Evolutionary conservation across 352 stramenopile species (phyloP), one percentile per base, ranked within the genome.

Genomic region (Thalassiosira mediterranea): DNA sequence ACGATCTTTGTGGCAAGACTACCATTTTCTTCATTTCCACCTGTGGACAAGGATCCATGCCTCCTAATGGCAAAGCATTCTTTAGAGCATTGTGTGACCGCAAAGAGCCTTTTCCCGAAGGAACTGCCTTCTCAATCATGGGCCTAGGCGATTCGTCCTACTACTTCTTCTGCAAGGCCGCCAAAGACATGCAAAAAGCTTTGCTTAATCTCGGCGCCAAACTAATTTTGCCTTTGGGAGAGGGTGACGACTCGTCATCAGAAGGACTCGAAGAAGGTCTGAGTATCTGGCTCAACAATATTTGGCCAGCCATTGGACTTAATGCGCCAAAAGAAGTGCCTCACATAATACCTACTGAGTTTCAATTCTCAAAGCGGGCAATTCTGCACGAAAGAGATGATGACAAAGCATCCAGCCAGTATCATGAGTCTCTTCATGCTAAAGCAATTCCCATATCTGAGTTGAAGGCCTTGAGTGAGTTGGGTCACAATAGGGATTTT

Each of bases 141-240:
- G 82, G 70, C 2, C 59, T 89, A 17, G 82, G 82, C 23, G 82
- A 89, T 47, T 87, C 78, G 2, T 83, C 69, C 1, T 89, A 89
- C 56, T 89, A 82, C 61, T 89, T 89, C 57, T 89, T 85, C 47
- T 84, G 71, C 28, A 86, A 89, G 67, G 74, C 82, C 38, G 82
- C 82, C 25, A 81, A 75, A 23, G 72, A 87, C 51, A 42, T 89
- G 28, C 62, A 86, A 61, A 58, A 51, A n/a, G 44, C 48, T 42
- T 79, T 89, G 82, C 31, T 87, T 0, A 63, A 73, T 23, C 75
- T 89, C 61, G 78, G 82, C 48, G 82, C 82, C 5, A 76, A 63
- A 53, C 67, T 53, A 15, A 70, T 89, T 58, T 32, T 70, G 17
- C 37, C 58, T 4, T 63, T 87, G 53, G 82, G 82, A 49, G n/a